A percentile compares a stretch with the other conserved stretches of the same genome.
Conservation (phyloP, 805 yeast species). For the Wickerhamomyces rabaulensis region DNA sequence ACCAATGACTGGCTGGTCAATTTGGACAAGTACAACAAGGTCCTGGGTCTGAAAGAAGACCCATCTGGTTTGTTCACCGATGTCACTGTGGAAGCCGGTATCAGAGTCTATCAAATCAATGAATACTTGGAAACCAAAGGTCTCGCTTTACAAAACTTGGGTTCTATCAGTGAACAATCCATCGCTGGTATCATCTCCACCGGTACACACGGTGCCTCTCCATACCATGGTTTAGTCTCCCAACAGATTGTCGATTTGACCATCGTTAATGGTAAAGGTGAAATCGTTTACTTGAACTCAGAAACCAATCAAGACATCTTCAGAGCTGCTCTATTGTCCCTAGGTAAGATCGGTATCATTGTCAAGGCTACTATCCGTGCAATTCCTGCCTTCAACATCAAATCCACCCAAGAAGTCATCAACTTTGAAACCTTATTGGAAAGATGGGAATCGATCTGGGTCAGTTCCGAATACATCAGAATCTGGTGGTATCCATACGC, state of each 20-base stretch:
- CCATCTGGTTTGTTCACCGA: slow-evolving; percentile 71
- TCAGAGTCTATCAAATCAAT: slow-evolving; percentile 71
- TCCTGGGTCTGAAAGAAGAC: slow-evolving; percentile 43
- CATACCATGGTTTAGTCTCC: slow-evolving; percentile 84
- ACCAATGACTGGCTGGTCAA: slow-evolving; percentile 85
- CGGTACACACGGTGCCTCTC: slow-evolving; percentile 95
- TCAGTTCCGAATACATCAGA: slow-evolving; percentile 83
- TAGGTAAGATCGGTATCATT: slow-evolving; percentile 90
- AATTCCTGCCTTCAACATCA: slow-evolving; percentile 78
- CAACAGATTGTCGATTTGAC: slow-evolving; percentile 81
- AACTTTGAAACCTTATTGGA: slow-evolving; percentile 67
- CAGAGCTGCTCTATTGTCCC: slow-evolving; percentile 75
- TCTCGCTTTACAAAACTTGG: slow-evolving; percentile 83
- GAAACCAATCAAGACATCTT: slow-evolving; percentile 66
- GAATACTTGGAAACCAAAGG: slow-evolving; percentile 56
- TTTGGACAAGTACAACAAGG: slow-evolving; percentile 66
- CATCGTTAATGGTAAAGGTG: slow-evolving; percentile 72
- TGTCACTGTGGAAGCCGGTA: slow-evolving; percentile 92
- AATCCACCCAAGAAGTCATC: slow-evolving; percentile 77
- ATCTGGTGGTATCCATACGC: slow-evolving; percentile 98
- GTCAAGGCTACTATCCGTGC: slow-evolving; percentile 80
- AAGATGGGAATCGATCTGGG: slow-evolving; percentile 78
- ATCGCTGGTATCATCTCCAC: slow-evolving; percentile 95
- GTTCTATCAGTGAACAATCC: slow-evolving; percentile 91
- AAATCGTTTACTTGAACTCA: slow-evolving; percentile 42